phyloP scores from a whole-genome alignment of 2,329 filamentous ascomycete species.

The Akanthomyces uredinophilus region DNA sequence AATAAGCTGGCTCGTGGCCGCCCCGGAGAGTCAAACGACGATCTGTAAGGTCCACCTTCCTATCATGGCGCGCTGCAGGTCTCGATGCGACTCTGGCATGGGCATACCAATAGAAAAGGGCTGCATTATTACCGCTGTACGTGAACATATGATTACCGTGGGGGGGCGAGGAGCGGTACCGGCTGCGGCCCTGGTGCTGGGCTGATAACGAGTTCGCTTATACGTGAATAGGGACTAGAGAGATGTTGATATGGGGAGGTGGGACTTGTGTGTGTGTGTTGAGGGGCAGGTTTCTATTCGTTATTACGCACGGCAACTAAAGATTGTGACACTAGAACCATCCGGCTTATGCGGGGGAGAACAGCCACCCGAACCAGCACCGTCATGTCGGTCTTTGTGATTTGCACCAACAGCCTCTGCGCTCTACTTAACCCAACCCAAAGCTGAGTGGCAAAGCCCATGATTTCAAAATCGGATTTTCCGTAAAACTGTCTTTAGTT shows the following conservation, averaged over 20 bases:
- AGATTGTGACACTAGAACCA: too few relatives aligned
- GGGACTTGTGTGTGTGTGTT: too few relatives aligned
- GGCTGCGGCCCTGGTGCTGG: too few relatives aligned
- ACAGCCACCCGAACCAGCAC: neutral
- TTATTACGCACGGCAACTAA: too few relatives aligned
- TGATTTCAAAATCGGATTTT: too few relatives aligned
- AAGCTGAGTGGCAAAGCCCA: too few relatives aligned
- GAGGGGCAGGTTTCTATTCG: too few relatives aligned
- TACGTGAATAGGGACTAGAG: too few relatives aligned
- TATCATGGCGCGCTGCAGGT: neutral
- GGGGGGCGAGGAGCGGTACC: neutral
- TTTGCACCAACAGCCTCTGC: neutral
- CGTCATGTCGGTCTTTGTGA: neutral
- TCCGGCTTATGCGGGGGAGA: too few relatives aligned
- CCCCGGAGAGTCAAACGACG: neutral
- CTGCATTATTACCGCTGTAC: neutral
- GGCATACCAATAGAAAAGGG: neutral
- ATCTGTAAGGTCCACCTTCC: neutral
- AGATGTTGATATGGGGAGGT: too few relatives aligned
- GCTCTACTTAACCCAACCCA: neutral
- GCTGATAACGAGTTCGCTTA: too few relatives aligned
- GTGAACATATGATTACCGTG: neutral
- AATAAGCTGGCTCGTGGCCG: neutral
- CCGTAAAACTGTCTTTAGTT: neutral
- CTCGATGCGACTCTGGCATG: neutral